These are phyloP conservation scores for Mucor ambiguus DNA, from an alignment of 371 early-diverging fungal species.

Conservation along the genomic window DNA sequence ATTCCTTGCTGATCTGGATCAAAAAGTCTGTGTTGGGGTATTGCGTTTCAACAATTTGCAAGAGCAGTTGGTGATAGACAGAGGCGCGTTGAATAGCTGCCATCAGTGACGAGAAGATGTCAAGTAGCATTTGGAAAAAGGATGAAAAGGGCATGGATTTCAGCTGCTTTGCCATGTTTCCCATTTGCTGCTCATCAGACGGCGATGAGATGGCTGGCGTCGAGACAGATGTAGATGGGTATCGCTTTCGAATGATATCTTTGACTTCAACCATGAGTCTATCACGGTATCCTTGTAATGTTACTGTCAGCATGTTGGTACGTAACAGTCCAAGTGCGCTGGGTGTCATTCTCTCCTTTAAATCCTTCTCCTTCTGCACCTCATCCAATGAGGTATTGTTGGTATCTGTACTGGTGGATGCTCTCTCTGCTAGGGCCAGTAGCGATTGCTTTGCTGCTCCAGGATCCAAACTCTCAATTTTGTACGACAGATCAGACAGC, in stretches of 20 bases:
- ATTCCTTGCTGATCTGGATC: constrained; percentile 42
- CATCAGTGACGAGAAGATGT: constrained; percentile 70
- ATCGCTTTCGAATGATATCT: constrained; percentile 67
- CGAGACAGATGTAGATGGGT: constrained; percentile 1
- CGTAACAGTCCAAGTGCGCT: constrained; percentile 76
- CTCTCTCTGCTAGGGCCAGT: constrained; percentile 2
- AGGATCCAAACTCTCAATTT: constrained; percentile 14
- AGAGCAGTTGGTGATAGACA: constrained; percentile 60
- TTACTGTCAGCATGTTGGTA: constrained; percentile 64
- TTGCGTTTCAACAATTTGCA: constrained; percentile 47
- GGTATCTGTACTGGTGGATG: background rate
- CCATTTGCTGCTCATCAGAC: background rate
- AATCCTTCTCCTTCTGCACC: constrained; percentile 53
- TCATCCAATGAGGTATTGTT: constrained; percentile 12
- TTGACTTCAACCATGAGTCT: constrained; percentile 74
- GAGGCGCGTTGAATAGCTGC: constrained; percentile 64
- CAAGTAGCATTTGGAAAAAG: constrained; percentile 75
- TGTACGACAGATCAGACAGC: constrained; percentile 55
- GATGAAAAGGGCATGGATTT: constrained; percentile 80
- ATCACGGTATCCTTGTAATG: constrained; percentile 77
- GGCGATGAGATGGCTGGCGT: background rate
- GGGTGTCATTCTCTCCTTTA: constrained; percentile 65
- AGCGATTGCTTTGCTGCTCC: constrained; percentile 9
- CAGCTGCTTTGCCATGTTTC: constrained; percentile 46
- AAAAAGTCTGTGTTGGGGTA: constrained; percentile 7